Evolutionary conservation across 2,329 filamentous ascomycete genomes (phyloP).

Genomic region (Endoconidiophora polonica): DNA sequence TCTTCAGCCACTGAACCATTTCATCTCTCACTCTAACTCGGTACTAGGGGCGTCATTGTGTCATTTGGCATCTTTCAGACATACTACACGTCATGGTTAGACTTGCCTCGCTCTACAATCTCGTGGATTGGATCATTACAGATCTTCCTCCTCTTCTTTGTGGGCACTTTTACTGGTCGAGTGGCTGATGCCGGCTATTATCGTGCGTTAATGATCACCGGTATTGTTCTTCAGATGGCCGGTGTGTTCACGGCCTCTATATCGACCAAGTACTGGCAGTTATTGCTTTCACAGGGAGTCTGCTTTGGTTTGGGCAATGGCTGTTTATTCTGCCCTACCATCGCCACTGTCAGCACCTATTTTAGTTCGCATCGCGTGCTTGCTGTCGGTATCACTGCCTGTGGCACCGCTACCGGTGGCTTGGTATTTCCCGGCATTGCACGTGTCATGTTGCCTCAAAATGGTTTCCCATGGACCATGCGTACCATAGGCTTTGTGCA

Average conservation of each 20-base stretch:
- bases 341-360: slow-evolving; percentile 51
- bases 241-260: slow-evolving; percentile 31
- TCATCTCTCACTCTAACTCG: background rate
- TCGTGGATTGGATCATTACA: slow-evolving; percentile 39
- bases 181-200: slow-evolving; percentile 38
- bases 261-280: slow-evolving; percentile 34
- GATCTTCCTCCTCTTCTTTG: slow-evolving; percentile 37
- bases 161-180: slow-evolving; percentile 36
- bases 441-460: slow-evolving; percentile 14
- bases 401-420: slow-evolving; percentile 42
- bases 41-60: slow-evolving; percentile 31
- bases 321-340: slow-evolving; percentile 44
- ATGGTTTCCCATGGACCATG: slow-evolving; percentile 31
- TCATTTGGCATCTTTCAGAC: slow-evolving; percentile 40
- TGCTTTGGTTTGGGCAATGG: slow-evolving; percentile 41
- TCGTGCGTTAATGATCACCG: slow-evolving; percentile 25
- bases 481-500: slow-evolving; percentile 44
- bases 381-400: slow-evolving; percentile 44
- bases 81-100: slow-evolving; percentile 29
- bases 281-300: slow-evolving; percentile 37
- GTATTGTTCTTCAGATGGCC: slow-evolving; percentile 25
- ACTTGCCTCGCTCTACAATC: slow-evolving; percentile 27
- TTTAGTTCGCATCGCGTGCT: slow-evolving; percentile 40
- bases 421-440: slow-evolving; percentile 33
- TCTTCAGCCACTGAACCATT: background rate